Conservation (phyloP, 148 eudicot species). For the Fagopyrum esculentum region DNA sequence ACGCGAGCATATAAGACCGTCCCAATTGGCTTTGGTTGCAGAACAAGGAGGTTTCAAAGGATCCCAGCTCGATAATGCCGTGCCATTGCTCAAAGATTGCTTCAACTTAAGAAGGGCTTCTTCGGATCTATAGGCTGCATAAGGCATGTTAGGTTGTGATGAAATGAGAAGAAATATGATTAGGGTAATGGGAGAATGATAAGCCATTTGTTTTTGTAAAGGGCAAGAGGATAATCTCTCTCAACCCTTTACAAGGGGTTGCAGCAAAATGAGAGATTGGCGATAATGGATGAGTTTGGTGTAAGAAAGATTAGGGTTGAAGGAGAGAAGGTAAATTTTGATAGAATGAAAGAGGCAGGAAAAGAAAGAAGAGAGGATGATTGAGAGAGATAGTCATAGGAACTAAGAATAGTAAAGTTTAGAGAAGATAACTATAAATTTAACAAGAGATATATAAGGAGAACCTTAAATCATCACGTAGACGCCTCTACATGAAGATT, state of each 20-base stretch:
- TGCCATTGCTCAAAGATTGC: slow-evolving; percentile 19
- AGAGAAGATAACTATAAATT: not conserved
- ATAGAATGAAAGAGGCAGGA: slow-evolving; percentile 6
- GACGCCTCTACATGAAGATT: no score
- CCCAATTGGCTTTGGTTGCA: slow-evolving; percentile 29
- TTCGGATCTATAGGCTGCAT: slow-evolving; percentile 1
- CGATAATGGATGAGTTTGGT: not conserved
- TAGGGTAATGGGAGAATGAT: not conserved
- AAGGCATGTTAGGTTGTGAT: not conserved
- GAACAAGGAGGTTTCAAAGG: slow-evolving; percentile 24
- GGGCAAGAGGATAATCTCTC: slow-evolving; percentile 13
- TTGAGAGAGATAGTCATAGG: not conserved
- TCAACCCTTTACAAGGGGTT: slow-evolving; percentile 10
- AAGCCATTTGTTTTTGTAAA: slow-evolving; percentile 3
- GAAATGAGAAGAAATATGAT: not conserved
- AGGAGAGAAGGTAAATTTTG: not conserved
- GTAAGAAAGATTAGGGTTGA: slow-evolving; percentile 9
- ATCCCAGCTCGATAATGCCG: slow-evolving; percentile 30
- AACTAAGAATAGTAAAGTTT: slow-evolving; percentile 8
- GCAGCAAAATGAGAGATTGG: not conserved
- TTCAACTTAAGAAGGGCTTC: slow-evolving; percentile 26
- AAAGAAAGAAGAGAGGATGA: not conserved
- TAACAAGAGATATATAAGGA: not conserved
- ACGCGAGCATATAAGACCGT: slow-evolving; percentile 26
- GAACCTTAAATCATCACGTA: not conserved